Conservation (phyloP, 2,329 filamentous ascomycete genomes). For the Nemania serpens region DNA sequence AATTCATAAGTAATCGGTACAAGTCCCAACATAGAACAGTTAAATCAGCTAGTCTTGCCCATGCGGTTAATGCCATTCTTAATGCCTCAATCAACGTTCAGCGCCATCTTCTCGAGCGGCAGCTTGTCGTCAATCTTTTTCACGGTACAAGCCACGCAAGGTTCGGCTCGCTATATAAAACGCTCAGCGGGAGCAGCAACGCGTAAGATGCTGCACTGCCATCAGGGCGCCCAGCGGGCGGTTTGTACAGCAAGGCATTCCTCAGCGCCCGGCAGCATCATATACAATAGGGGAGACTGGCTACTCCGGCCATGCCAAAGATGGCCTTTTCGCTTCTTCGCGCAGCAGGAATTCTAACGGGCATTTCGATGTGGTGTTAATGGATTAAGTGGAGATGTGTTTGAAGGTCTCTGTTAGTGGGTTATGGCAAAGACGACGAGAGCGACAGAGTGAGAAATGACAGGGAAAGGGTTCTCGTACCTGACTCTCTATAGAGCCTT, state of each 20-base stretch:
- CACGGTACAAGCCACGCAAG: conserved; percentile 51
- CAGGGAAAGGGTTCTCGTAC: conserved; percentile 18
- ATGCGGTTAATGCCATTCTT: conserved; percentile 50
- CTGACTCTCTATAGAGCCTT: conserved; percentile 27
- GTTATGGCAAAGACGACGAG: not conserved
- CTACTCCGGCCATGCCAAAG: conserved; percentile 59
- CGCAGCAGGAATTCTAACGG: conserved; percentile 56
- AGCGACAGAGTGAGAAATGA: too few species aligned
- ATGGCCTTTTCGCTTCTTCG: conserved; percentile 54
- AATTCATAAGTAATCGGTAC: conserved; percentile 4
- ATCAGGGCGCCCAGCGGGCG: conserved; percentile 61
- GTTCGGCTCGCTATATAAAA: conserved; percentile 54
- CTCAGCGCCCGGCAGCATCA: conserved; percentile 60
- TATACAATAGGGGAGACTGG: conserved; percentile 60
- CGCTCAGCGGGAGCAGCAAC: conserved; percentile 53
- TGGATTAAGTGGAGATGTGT: conserved; percentile 25
- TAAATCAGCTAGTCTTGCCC: conserved; percentile 14
- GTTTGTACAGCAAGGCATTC: conserved; percentile 60
- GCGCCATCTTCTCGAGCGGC: conserved; percentile 56
- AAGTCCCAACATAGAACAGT: not conserved
- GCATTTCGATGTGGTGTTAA: conserved; percentile 48
- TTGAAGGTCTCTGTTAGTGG: conserved; percentile 20
- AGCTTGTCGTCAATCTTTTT: conserved; percentile 52
- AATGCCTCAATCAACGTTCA: conserved; percentile 54
- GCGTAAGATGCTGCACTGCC: conserved; percentile 62